phyloP scores from a whole-genome alignment of 2,329 filamentous ascomycete genomes.

The Ascochyta rabiei region DNA sequence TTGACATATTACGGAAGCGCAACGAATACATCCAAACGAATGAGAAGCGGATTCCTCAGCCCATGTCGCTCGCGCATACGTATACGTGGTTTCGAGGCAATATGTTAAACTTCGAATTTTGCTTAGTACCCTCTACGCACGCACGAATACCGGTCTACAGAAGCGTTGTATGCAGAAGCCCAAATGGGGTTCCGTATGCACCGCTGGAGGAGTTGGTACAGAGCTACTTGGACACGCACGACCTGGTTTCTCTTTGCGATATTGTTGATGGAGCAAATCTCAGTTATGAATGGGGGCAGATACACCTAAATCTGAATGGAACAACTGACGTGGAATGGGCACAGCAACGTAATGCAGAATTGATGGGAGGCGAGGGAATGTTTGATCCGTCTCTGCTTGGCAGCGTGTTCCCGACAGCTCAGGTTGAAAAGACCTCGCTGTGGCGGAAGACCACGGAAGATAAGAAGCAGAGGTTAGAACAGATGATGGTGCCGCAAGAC shows the following conservation, averaged over 20 bases:
- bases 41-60: neutral
- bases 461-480: neutral
- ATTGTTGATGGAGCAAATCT: neutral
- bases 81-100: neutral
- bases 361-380: neutral
- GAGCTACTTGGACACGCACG: neutral
- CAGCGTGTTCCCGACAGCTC: neutral
- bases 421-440: neutral
- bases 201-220: neutral
- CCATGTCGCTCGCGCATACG: neutral
- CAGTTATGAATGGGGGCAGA: neutral
- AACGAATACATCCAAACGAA: neutral
- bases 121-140: neutral
- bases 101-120: neutral
- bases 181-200: neutral
- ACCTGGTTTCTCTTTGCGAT: neutral
- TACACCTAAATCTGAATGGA: neutral
- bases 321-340: neutral
- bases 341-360: neutral
- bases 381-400: neutral
- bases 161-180: neutral
- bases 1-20: neutral
- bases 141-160: neutral
- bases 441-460: neutral
- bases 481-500: neutral